Base-by-base conservation (phyloP, 768 basidiomycete genomes). In the Thelephora ganbajun region DNA sequence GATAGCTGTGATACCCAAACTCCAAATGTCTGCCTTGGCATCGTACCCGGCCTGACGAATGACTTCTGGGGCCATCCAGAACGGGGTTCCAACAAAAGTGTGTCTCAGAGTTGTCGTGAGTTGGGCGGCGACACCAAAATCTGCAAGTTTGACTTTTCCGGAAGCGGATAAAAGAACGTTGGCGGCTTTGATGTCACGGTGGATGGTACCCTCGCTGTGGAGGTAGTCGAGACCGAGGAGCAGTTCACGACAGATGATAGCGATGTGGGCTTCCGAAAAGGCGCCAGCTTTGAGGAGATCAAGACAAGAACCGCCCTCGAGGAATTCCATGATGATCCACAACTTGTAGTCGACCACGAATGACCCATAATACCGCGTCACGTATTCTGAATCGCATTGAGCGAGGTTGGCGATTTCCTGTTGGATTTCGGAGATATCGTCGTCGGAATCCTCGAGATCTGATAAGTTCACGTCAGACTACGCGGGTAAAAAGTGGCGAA, bases 241-340 rank as follows among this genome's bases (percentile, higher is more conserved):
- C 1, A 98, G 79, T 61, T 99, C 94, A 45, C 89, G 85, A 57
- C 89, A 91, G 52, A 97, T 77, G 54, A 96, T 83, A 6, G 96
- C 92, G 54, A 98, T 98, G 58, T 98, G 93, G 0, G 79, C 74
- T 65, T 99, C 96, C 12, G 83, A 79, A 63, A 97, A 96, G 26
- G 76, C 69, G 22, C 90, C 94, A 1, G 90, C 77, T 64, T 94
- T 96, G 55, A 98, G 77, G 47, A 99, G 74, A 65, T 98, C 96
- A 47, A 97, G 76, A 66, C 96, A 97, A 22, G 92, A 96, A n/a
- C 96, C 96, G 37, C 96, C 96, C 0, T 91, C 92, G 47, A 98
- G 82, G 65, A 90, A 99, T 65, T 99, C 96, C 96, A 99, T 98
- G 58, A 99, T 69, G 59, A 99, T 99, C 96, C 96, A 99, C 19